Evolutionary conservation across 1,139 yeast genomes (phyloP).

Genomic region (Dujonia santamariae): DNA sequence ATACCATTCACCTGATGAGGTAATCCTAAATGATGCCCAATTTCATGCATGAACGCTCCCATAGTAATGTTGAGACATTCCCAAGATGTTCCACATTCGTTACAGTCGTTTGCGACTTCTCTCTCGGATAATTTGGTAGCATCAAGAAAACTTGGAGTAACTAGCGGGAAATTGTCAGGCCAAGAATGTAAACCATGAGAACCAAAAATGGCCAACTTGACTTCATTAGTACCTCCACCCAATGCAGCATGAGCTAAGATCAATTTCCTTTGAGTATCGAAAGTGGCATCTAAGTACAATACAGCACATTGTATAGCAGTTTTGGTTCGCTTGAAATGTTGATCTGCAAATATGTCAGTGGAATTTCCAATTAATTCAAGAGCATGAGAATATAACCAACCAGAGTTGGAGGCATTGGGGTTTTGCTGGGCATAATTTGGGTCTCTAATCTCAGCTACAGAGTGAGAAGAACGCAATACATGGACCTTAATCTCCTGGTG

Average conservation of each 20-base stretch:
- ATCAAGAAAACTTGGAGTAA: slow-evolving; percentile 70
- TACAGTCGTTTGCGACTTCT: slow-evolving; percentile 86
- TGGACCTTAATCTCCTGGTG: slow-evolving; percentile 77
- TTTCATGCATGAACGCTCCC: slow-evolving; percentile 95
- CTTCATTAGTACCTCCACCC: slow-evolving; percentile 77
- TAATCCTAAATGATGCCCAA: slow-evolving; percentile 86
- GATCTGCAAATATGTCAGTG: slow-evolving; percentile 25
- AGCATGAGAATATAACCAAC: slow-evolving; percentile 78
- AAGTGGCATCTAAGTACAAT: slow-evolving; percentile 78
- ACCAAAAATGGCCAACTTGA: slow-evolving; percentile 86
- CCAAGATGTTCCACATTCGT: slow-evolving; percentile 86
- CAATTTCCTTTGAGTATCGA: slow-evolving; percentile 59
- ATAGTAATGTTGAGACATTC: slow-evolving; percentile 82
- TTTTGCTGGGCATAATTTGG: slow-evolving; percentile 88
- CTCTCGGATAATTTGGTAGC: slow-evolving; percentile 55
- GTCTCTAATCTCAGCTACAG: slow-evolving; percentile 71
- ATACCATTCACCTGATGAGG: slow-evolving; percentile 91
- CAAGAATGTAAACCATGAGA: slow-evolving; percentile 89
- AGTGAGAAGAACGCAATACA: slow-evolving; percentile 61
- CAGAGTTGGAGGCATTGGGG: slow-evolving; percentile 63
- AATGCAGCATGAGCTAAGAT: slow-evolving; percentile 90
- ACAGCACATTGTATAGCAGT: slow-evolving; percentile 79
- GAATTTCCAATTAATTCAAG: slow-evolving; percentile 56
- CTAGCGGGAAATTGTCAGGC: slow-evolving; percentile 74
- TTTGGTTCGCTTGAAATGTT: slow-evolving; percentile 13